These are phyloP conservation scores for Melanopsichium pennsylvanicum DNA, from an alignment of 1,284 basidiomycete genomes.

Conservation along the genomic window DNA sequence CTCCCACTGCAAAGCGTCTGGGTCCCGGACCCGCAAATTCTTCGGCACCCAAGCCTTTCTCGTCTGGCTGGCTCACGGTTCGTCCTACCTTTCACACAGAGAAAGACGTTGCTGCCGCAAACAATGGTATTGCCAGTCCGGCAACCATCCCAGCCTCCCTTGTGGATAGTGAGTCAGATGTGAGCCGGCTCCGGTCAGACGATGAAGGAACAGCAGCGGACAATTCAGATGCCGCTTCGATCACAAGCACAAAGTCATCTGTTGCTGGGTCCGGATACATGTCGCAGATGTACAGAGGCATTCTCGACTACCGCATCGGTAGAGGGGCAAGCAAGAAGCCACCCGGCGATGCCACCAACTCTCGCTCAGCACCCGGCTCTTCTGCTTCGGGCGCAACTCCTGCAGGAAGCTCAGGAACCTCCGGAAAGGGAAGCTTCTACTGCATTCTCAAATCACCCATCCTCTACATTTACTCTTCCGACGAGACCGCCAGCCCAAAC, in stretches of 20 bases:
- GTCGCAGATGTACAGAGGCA: conserved; percentile 57
- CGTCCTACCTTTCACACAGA: conserved; percentile 44
- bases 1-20: conserved; percentile 47
- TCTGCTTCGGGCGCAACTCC: conserved; percentile 9
- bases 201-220: conserved; percentile 12
- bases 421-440: conserved; percentile 51
- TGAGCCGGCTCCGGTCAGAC: conserved; percentile 14
- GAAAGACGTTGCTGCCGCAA: conserved; percentile 15
- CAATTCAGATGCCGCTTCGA: conserved; percentile 5
- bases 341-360: conserved; percentile 1
- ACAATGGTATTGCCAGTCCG: not conserved
- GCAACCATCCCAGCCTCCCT: conserved; percentile 21
- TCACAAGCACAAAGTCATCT: not conserved
- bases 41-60: conserved; percentile 35
- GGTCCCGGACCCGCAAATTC: conserved; percentile 30
- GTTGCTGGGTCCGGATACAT: conserved; percentile 46
- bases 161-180: conserved; percentile 23
- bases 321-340: conserved; percentile 16
- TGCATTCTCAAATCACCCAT: conserved; percentile 62
- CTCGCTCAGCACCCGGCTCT: conserved; percentile 9
- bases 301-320: conserved; percentile 52
- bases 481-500: conserved; percentile 44
- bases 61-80: conserved; percentile 53
- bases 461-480: conserved; percentile 62
- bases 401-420: conserved; percentile 22